Evolutionary conservation across 805 yeast species (phyloP).

Genomic region (Crinitomyces ghanaensis): DNA sequence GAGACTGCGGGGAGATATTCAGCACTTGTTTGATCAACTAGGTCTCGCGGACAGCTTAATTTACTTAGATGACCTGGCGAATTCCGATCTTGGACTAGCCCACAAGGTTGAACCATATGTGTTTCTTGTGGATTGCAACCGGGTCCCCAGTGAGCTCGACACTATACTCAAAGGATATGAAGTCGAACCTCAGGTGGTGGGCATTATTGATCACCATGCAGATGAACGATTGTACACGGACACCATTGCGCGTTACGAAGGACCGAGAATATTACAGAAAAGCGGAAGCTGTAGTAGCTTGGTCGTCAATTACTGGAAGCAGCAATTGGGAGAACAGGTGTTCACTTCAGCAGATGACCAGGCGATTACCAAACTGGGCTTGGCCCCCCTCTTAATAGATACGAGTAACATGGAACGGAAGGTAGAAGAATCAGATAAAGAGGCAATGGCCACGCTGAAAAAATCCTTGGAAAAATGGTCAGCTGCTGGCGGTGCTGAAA

Average conservation of each 20-base stretch:
- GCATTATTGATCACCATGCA: constrained; percentile 81
- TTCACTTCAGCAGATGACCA: constrained; percentile 7
- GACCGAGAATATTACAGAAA: constrained; percentile 50
- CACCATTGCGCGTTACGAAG: constrained; percentile 23
- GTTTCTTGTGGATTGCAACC: constrained; percentile 76
- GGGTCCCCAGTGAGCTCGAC: constrained; percentile 39
- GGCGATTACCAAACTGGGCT: constrained; percentile 33
- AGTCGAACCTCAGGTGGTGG: constrained; percentile 34
- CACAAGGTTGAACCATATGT: constrained; percentile 25
- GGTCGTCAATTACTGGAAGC: constrained; percentile 49
- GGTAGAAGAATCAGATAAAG: constrained; percentile 45
- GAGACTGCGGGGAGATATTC: constrained; percentile 58
- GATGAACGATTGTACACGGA: constrained; percentile 45
- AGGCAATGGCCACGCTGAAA: too few relatives aligned
- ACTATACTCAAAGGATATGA: constrained; percentile 32
- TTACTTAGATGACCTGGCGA: constrained; percentile 56
- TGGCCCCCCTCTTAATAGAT: constrained; percentile 67
- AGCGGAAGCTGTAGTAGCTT: constrained; percentile 75
- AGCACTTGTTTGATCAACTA: constrained; percentile 36
- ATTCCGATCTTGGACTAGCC: constrained; percentile 9
- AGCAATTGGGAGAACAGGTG: constrained; percentile 6
- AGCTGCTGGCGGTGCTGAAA: too few relatives aligned
- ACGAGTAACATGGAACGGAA: constrained; percentile 56
- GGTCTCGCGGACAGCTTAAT: constrained; percentile 42
- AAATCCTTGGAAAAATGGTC: not conserved